A percentile compares a stretch with the other conserved stretches of the same genome.
Evolutionary conservation across 164 flowering plant genomes (phyloP).

Genomic region (Cinnamomum micranthum): DNA sequence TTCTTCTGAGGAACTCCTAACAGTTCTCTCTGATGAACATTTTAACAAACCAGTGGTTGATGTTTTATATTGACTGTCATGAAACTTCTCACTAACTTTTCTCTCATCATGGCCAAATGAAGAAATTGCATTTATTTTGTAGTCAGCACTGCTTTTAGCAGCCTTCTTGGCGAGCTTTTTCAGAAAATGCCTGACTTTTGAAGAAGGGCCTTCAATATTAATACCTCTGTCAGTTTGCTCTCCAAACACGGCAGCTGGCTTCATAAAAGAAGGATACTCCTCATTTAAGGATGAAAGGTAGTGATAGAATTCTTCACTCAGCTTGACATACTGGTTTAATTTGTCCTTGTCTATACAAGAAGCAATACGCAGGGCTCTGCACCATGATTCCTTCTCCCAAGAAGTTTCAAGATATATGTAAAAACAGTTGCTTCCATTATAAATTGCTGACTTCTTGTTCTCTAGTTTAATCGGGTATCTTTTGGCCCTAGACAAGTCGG

Average conservation of each 20-base stretch:
- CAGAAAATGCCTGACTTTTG: slow-evolving; percentile 66
- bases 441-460: slow-evolving; percentile 44
- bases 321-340: slow-evolving; percentile 39
- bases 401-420: slow-evolving; percentile 84
- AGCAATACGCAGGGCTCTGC: slow-evolving; percentile 89
- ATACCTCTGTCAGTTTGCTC: slow-evolving; percentile 40
- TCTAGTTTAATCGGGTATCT: slow-evolving; percentile 80
- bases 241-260: slow-evolving; percentile 42
- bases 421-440: slow-evolving; percentile 46
- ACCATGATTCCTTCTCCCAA: slow-evolving; percentile 98
- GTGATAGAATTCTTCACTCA: slow-evolving; percentile 53
- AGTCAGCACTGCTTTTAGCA: slow-evolving; percentile 46
- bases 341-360: slow-evolving; percentile 51
- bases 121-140: slow-evolving; percentile 26
- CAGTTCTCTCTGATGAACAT: slow-evolving; percentile 24
- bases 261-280: slow-evolving; percentile 69
- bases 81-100: slow-evolving; percentile 36
- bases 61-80: slow-evolving; percentile 30
- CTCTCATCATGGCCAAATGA: slow-evolving; percentile 44
- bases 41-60: slow-evolving; percentile 5
- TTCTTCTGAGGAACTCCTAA: slow-evolving; percentile 26
- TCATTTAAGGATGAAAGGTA: slow-evolving; percentile 60
- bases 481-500: slow-evolving; percentile 62
- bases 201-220: slow-evolving; percentile 58
- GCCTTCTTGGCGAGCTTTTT: slow-evolving; percentile 70